Base-by-base conservation (phyloP, 2,329 filamentous ascomycete genomes). In the Pseudocercospora vitis region DNA sequence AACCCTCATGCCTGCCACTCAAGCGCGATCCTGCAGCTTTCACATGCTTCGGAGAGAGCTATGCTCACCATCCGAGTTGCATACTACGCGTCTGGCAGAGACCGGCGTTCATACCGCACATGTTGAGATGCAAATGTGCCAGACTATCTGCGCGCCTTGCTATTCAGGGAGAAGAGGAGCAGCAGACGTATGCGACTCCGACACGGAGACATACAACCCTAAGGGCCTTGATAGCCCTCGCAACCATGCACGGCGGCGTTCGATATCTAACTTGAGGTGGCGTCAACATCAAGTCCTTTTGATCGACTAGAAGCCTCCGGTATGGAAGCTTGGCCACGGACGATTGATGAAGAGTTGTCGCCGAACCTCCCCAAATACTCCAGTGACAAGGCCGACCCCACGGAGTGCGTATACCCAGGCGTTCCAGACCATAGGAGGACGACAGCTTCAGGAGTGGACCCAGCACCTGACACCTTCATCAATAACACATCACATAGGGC, bases 321-420 rank as follows among this genome's bases (percentile, higher is more conserved):
- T 18, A 42, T n/a, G 2, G 19, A 12, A 23, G n/a, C 37, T 24
- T 42, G 19, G 19, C 21, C 9, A 23, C 37, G 37, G 37, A 7
- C 37, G n/a, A n/a, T n/a, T n/a, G n/a, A n/a, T n/a, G n/a, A n/a
- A n/a, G n/a, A 40, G 4, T n/a, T 40, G 7, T 24, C 9, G 14
- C 24, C 18, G 8, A 21, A 42, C 12, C 23, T 46, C 14, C 14
- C 28, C 42, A 46, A 29, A n/a, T 7, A 31, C 23, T 29, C 42
- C 46, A 46, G 52, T 46, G 39, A 54, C 40, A 44, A 37, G 14
- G 29, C 52, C 46, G 46, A 53, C 52, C 52, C 52, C 52, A 54
- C 46, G 52, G 47, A 54, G 47, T 44, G 28, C 44, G 50, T 54
- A 44, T 31, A 28, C 26, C n/a, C n/a, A n/a, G n/a, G 19, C 37